phyloP scores from a whole-genome alignment of 345 rosid species.

The Chamaenerion angustifolium region DNA sequence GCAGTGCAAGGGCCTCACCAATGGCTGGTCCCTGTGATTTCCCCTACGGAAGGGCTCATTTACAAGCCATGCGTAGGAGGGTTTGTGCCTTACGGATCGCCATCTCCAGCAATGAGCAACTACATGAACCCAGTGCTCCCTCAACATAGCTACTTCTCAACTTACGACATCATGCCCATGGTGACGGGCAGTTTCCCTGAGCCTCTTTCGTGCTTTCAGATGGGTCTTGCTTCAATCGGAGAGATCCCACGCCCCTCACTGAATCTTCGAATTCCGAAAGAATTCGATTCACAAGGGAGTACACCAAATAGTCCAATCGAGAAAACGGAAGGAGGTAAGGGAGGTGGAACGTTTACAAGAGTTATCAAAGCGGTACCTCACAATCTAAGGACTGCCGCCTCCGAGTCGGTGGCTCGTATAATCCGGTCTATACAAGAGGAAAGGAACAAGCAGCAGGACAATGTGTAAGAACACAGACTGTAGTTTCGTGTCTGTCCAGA shows the following conservation, averaged over 20 bases:
- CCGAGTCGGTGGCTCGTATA: conserved; percentile 78
- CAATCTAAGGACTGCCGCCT: conserved; percentile 62
- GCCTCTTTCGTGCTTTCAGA: conserved; percentile 11
- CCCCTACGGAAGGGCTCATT: conserved; percentile 79
- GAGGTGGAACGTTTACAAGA: conserved; percentile 19
- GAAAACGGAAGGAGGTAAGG: conserved; percentile 11
- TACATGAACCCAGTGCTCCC: conserved; percentile 19
- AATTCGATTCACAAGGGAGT: conserved; percentile 30
- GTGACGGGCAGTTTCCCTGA: conserved; percentile 24
- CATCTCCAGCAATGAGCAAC: conserved; percentile 24
- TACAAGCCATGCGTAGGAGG: conserved; percentile 64
- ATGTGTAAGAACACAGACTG: too few species aligned
- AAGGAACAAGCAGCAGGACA: conserved; percentile 15
- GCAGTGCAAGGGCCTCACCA: conserved; percentile 28
- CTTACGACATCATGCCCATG: conserved; percentile 45
- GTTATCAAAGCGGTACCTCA: conserved; percentile 85
- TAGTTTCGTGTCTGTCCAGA: too few species aligned
- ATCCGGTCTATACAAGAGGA: conserved; percentile 80
- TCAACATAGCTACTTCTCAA: conserved; percentile 44
- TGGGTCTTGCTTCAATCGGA: conserved; percentile 20
- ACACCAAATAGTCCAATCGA: conserved; percentile 39
- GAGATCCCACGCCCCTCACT: conserved; percentile 8
- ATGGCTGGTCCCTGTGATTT: conserved; percentile 82
- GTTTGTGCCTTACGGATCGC: conserved; percentile 29
- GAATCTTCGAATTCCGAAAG: conserved; percentile 22